Evolutionary conservation across 2,329 filamentous ascomycete species (phyloP).

Genomic region (Neofusicoccum parvum): DNA sequence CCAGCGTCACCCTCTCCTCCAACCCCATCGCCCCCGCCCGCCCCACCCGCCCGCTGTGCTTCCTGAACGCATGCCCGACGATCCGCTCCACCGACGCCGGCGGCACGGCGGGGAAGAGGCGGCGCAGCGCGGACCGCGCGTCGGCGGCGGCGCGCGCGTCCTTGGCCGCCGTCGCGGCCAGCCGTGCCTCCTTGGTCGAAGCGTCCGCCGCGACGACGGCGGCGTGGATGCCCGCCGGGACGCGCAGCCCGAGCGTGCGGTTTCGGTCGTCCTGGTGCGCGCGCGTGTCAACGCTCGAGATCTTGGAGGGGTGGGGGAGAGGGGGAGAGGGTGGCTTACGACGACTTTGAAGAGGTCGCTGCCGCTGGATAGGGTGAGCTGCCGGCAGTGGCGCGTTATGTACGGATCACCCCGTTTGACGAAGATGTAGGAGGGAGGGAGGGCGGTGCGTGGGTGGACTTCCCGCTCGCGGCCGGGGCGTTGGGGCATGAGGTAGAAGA

Average conservation of each 20-base stretch:
- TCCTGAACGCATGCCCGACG: conserved; percentile 48
- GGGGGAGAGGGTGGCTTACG: neutral
- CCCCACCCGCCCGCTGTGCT: conserved; percentile 52
- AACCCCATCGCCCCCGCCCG: conserved; percentile 44
- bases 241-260: conserved; percentile 43
- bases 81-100: conserved; percentile 36
- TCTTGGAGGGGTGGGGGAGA: neutral
- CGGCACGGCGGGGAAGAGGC: conserved; percentile 48
- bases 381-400: conserved; percentile 43
- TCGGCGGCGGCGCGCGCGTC: conserved; percentile 29
- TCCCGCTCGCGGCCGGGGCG: neutral
- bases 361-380: neutral
- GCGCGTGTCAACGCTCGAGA: too few relatives aligned
- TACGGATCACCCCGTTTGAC: conserved; percentile 47
- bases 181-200: conserved; percentile 44
- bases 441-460: neutral
- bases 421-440: conserved; percentile 41
- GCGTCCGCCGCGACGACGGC: conserved; percentile 43
- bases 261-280: conserved; percentile 29
- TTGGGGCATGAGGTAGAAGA: neutral
- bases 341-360: conserved; percentile 8
- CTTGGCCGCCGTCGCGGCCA: conserved; percentile 39
- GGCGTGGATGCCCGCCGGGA: conserved; percentile 42
- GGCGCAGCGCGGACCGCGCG: conserved; percentile 36
- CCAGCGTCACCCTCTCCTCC: conserved; percentile 47